Base-by-base conservation (phyloP, 805 yeast genomes). In the Schwanniomyces pseudopolymorphus region DNA sequence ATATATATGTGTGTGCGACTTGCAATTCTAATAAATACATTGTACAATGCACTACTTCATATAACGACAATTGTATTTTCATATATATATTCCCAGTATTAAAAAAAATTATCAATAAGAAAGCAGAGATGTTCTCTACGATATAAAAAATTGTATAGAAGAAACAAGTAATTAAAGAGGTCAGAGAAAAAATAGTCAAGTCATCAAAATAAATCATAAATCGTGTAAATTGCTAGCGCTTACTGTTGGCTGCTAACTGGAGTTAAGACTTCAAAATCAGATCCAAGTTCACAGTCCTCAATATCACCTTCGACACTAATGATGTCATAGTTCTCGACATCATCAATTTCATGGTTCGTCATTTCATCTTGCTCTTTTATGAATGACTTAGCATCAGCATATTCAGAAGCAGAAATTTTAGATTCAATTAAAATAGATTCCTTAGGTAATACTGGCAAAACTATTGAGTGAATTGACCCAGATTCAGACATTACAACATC, bases 241-340 rank as follows among this genome's bases (percentile, higher is more conserved):
- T 36, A 35, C 35, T 11, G 21, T 21, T 50, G 40, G 37, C 54
- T 49, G 17, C 40, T 49, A 20, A 53, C 53, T 11, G 67, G 58
- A 1, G 72, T 66, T 49, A 72, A 61, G 21, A 72, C 50, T 47
- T 71, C 75, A 45, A 53, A 72, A 49, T 72, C 77, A 3, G 74
- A 69, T 26, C 55, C 63, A 35, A 54, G 48, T 13, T 59, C 64
- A 14, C 59, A 67, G 21, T 64, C 69, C 16, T 54, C 59, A 14
- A 59, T 66, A 14, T 63, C 69, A 17, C 48, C 56, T 24, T 56
- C 63, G 36, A 57, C 58, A 46, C 70, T 64, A 33, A 69, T 62
- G 39, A 69, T 57, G 44, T 69, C 73, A 39, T 63, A 66, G 42
- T 64, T 72, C 14, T 66, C 71, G 5, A 53, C 56, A 20, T 51